These are phyloP conservation scores for Viridothelium virens DNA, from an alignment of 495 filamentous ascomycete species.

Conservation along the genomic window DNA sequence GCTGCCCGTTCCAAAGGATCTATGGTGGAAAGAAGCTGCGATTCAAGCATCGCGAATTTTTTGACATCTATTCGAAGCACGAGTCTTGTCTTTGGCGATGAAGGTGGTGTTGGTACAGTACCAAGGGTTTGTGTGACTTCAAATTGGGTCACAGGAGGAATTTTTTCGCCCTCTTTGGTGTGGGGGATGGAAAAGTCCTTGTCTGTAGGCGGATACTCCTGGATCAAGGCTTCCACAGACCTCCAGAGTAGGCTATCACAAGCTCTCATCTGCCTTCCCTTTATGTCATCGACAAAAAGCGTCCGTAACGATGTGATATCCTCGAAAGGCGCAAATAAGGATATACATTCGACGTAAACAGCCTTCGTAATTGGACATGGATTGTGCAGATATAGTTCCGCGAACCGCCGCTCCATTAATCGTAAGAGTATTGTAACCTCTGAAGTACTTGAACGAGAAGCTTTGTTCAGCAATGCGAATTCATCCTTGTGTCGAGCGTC, in stretches of 20 bases:
- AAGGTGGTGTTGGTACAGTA: not conserved
- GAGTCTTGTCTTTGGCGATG: not conserved
- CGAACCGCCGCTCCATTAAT: constrained; percentile 7
- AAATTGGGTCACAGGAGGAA: no score
- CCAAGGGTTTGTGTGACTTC: not conserved
- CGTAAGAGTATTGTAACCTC: not conserved
- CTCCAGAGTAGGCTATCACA: not conserved
- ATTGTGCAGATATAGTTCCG: constrained; percentile 17
- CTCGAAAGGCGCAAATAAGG: constrained; percentile 2
- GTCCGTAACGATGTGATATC: not conserved
- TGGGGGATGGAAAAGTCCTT: not conserved
- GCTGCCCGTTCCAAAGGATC: not conserved
- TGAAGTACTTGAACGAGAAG: not conserved
- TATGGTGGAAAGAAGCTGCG: not conserved
- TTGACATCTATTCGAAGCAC: not conserved
- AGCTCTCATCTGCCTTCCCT: constrained; percentile 1
- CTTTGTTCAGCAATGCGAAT: not conserved
- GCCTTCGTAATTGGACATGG: constrained; percentile 31
- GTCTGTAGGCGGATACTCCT: not conserved
- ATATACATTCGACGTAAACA: constrained; percentile 28
- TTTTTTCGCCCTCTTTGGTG: constrained; percentile 6
- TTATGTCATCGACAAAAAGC: not conserved
- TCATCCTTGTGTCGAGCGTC: not conserved
- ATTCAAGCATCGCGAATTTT: not conserved
- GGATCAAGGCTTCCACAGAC: not conserved